phyloP scores from a whole-genome alignment of 1,284 basidiomycete species.

The Ceratobasidium sp. region DNA sequence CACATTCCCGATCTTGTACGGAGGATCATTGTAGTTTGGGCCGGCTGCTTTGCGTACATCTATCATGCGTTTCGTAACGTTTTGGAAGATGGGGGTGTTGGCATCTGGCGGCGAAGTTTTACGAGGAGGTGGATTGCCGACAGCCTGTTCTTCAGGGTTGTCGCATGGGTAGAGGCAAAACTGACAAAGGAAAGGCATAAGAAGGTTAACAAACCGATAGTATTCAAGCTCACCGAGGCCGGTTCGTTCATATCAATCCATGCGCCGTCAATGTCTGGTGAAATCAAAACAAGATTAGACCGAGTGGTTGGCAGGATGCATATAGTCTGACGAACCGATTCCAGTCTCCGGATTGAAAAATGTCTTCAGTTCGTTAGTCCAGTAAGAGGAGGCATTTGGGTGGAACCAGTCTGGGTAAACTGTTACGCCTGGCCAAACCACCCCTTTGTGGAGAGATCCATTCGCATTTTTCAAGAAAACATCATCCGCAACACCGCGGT shows the following conservation, averaged over 20 bases:
- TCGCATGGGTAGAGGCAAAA: conserved; percentile 52
- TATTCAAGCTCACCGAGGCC: conserved; percentile 55
- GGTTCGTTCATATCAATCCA: conserved; percentile 86
- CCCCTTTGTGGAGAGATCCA: conserved; percentile 71
- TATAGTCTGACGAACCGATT: too few relatives aligned
- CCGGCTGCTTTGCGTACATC: conserved; percentile 18
- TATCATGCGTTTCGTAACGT: conserved; percentile 27
- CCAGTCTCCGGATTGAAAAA: conserved; percentile 73
- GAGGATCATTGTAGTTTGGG: conserved; percentile 46
- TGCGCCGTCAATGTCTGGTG: conserved; percentile 71
- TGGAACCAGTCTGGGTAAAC: conserved; percentile 80
- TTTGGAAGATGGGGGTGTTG: conserved; percentile 67
- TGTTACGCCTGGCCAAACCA: conserved; percentile 81
- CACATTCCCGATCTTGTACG: conserved; percentile 48
- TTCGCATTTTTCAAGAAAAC: conserved; percentile 75
- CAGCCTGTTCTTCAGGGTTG: conserved; percentile 45
- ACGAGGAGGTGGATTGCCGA: conserved; percentile 24
- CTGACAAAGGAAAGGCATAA: conserved; percentile 51
- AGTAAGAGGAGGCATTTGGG: conserved; percentile 67
- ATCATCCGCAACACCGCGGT: conserved; percentile 68
- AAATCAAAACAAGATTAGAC: conserved; percentile 43
- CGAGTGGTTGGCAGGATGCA: conserved; percentile 20
- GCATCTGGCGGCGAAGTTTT: conserved; percentile 54
- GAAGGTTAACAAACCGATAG: conserved; percentile 21
- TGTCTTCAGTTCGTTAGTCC: conserved; percentile 71